Percentiles rank a stretch among this genome's conserved stretches.
Evolutionary conservation across 371 early-diverging fungal genomes (phyloP).

Genomic region (Mortierella sp.): DNA sequence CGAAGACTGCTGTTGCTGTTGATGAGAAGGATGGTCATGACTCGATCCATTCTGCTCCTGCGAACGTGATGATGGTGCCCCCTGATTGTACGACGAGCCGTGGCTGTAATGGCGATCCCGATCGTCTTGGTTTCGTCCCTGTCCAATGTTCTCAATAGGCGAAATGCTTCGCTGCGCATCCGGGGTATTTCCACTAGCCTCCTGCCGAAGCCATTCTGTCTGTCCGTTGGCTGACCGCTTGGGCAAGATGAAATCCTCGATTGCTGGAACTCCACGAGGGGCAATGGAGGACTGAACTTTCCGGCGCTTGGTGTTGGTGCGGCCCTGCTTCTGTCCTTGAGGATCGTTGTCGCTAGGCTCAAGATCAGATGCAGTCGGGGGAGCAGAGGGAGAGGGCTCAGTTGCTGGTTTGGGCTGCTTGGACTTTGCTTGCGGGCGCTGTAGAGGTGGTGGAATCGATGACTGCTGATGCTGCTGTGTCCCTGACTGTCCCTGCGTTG

Average conservation of each 20-base stretch:
- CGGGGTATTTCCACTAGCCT: background rate
- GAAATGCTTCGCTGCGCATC: slow-evolving; percentile 31
- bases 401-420: slow-evolving; percentile 15
- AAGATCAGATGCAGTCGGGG: slow-evolving; percentile 28
- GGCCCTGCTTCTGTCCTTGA: slow-evolving; percentile 20
- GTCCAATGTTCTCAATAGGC: slow-evolving; percentile 44
- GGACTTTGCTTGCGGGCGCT: slow-evolving; percentile 11
- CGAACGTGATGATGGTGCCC: slow-evolving; percentile 10
- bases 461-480: background rate
- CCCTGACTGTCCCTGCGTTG: slow-evolving; percentile 4
- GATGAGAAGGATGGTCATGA: slow-evolving; percentile 16
- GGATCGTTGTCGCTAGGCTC: slow-evolving; percentile 18
- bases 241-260: slow-evolving; percentile 51
- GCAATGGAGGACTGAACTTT: slow-evolving; percentile 23
- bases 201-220: slow-evolving; percentile 36
- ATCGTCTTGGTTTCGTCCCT: slow-evolving; percentile 16
- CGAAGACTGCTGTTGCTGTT: slow-evolving; percentile 16
- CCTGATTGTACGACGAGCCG: slow-evolving; percentile 15
- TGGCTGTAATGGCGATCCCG: slow-evolving; percentile 12
- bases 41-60: slow-evolving; percentile 14
- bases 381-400: background rate
- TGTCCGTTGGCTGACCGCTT: slow-evolving; percentile 49
- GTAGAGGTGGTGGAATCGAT: slow-evolving; percentile 15
- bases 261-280: slow-evolving; percentile 33
- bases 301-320: slow-evolving; percentile 31